Conservation (phyloP, 495 filamentous ascomycete species). For the Platismatia glauca region DNA sequence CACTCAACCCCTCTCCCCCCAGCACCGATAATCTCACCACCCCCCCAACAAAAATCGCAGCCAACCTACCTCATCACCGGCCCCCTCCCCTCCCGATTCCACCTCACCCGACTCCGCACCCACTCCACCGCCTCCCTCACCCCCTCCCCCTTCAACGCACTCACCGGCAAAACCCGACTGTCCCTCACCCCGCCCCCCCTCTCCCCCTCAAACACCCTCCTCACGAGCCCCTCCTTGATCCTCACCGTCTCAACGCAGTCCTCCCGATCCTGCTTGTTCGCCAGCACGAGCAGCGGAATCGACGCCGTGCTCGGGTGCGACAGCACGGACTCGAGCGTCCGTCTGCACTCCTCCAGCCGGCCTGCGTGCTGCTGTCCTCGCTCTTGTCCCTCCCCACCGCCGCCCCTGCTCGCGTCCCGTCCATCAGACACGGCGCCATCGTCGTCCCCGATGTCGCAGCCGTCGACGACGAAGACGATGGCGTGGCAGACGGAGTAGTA, state of each 20-base stretch:
- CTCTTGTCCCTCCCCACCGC: conserved; percentile 16
- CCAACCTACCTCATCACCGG: conserved; percentile 77
- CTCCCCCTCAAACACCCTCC: conserved; percentile 90
- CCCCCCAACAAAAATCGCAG: no score
- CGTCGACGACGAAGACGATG: conserved; percentile 95
- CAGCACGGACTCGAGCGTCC: conserved; percentile 78
- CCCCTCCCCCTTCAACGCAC: conserved; percentile 81
- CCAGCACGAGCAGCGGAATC: conserved; percentile 83
- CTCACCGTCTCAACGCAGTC: conserved; percentile 95
- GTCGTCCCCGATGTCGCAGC: conserved; percentile 75
- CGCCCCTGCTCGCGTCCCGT: no score
- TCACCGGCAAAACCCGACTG: conserved; percentile 82
- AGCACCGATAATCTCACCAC: background rate
- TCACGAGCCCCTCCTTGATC: conserved; percentile 91
- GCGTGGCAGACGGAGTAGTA: conserved; percentile 92
- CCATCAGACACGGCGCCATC: no score
- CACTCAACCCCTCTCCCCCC: background rate
- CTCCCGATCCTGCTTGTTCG: conserved; percentile 96
- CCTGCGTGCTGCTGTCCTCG: conserved; percentile 28
- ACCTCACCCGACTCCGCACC: conserved; percentile 81
- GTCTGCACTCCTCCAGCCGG: conserved; percentile 75
- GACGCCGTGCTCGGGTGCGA: conserved; percentile 76
- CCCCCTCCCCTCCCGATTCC: conserved; percentile 89
- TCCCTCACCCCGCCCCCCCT: conserved; percentile 77
- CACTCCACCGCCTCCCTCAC: conserved; percentile 94